Evolutionary conservation across 495 filamentous ascomycete species (phyloP).

Genomic region (Recurvomyces mirabilis): DNA sequence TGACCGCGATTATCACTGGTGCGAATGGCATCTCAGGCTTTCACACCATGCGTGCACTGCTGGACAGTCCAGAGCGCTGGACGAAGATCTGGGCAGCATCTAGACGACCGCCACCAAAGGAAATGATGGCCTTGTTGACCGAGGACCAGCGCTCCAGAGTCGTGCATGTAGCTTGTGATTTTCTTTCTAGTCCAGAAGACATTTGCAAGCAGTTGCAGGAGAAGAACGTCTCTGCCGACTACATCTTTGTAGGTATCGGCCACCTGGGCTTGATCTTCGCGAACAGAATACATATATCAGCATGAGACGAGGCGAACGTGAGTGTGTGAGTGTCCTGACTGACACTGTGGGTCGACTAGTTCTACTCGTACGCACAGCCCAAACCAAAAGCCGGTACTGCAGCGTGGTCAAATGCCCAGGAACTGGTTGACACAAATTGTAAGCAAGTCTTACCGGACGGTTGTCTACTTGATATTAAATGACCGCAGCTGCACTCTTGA

Average conservation of each 20-base stretch:
- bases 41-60: slow-evolving; percentile 38
- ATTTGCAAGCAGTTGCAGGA: slow-evolving; percentile 31
- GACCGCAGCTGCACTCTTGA: slow-evolving; percentile 24
- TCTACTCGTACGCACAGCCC: slow-evolving; percentile 43
- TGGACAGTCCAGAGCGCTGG: slow-evolving; percentile 37
- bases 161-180: slow-evolving; percentile 39
- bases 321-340: no score
- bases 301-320: no score
- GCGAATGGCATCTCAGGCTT: slow-evolving; percentile 43
- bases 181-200: slow-evolving; percentile 31
- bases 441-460: neutral
- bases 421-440: slow-evolving; percentile 29
- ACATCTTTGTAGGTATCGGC: no score
- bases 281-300: no score
- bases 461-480: neutral
- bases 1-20: slow-evolving; percentile 43
- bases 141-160: slow-evolving; percentile 27
- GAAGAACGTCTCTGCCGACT: slow-evolving; percentile 31
- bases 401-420: slow-evolving; percentile 40
- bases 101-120: slow-evolving; percentile 30
- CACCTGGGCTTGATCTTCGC: no score
- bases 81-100: slow-evolving; percentile 40
- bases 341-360: no score
- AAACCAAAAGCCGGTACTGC: slow-evolving; percentile 29
- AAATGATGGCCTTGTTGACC: slow-evolving; percentile 21